Evolutionary conservation across 192 early-diverging fungal genomes (phyloP), one percentile per base, ranked within the genome.

Genomic region (Obelidium mucronatum): DNA sequence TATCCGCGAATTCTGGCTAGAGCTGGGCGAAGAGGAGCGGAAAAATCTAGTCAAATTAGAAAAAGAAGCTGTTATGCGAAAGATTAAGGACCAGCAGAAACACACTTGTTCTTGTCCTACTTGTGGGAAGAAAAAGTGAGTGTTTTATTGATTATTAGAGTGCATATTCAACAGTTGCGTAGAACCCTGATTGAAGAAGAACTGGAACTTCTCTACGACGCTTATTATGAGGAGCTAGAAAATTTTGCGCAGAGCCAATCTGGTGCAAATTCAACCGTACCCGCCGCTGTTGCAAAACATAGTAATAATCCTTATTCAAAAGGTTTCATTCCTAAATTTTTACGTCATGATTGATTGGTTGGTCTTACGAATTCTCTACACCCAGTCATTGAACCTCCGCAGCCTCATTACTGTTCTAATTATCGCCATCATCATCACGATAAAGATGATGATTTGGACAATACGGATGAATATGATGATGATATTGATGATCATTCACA

Each of bases 21-120:
- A 90, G 40, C 82, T 95, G 8, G 87, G 90, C 33, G 94, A 95
- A 79, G 90, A 92, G 35, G 93, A 95, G 67, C 83, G 94, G 34
- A 82, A 91, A 54, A 85, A 84, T 35, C 83, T 95, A n/a, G 92
- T 95, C 19, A 91, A 93, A 69, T 88, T 93, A 6, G 94, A 95
- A 78, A 93, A 93, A 75, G 94, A 95, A 74, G 90, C 92, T 19
- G 94, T 95, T 19, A 78, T 95, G 54, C 90, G 88, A 78, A 95
- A 94, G 82, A 94, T 95, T 91, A 94, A 94, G 83, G 94, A 95
- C 70, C 93, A 95, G 77, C 92, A 94, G 78, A 90, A 90, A 75
- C 92, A 93, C 73, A 88, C 90, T 4, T 95, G 94, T 69, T 89
- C 89, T n/a, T 95, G 94, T 76, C 89, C 91, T 19, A 90, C 93